Evolutionary conservation across 2,329 filamentous ascomycete genomes (phyloP).

Genomic region (Blumeriella jaapii): DNA sequence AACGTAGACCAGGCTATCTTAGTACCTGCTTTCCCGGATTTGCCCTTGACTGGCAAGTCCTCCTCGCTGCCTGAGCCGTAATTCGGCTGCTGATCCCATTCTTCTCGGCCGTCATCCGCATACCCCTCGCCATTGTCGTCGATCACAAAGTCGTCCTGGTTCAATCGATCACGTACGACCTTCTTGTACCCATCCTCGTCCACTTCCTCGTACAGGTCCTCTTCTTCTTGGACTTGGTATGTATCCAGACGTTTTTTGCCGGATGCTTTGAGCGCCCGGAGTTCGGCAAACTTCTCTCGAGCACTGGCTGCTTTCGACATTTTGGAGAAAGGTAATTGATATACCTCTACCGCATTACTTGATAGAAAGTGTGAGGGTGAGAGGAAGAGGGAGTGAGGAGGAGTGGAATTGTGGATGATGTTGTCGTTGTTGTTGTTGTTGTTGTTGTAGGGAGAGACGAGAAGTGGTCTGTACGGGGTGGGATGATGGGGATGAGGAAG

Average conservation of each 20-base stretch:
- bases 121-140: constrained; percentile 98
- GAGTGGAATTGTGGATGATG: too few relatives aligned
- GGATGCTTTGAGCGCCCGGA: constrained; percentile 71
- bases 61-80: constrained; percentile 70
- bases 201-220: constrained; percentile 86
- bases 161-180: constrained; percentile 75
- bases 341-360: constrained; percentile 8
- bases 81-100: constrained; percentile 60
- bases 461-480: neutral
- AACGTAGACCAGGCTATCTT: constrained; percentile 2
- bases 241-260: constrained; percentile 85
- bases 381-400: neutral
- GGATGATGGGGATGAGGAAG: neutral
- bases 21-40: constrained; percentile 33
- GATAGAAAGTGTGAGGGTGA: neutral
- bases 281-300: constrained; percentile 54
- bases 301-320: constrained; percentile 27
- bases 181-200: constrained; percentile 97
- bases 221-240: constrained; percentile 77
- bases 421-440: too few relatives aligned
- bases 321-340: constrained; percentile 8
- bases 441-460: too few relatives aligned
- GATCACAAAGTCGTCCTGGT: constrained; percentile 95
- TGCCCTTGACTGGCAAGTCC: constrained; percentile 40
- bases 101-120: constrained; percentile 89